phyloP scores from a whole-genome alignment of 371 early-diverging fungal genomes.

The Antonospora locustae region DNA sequence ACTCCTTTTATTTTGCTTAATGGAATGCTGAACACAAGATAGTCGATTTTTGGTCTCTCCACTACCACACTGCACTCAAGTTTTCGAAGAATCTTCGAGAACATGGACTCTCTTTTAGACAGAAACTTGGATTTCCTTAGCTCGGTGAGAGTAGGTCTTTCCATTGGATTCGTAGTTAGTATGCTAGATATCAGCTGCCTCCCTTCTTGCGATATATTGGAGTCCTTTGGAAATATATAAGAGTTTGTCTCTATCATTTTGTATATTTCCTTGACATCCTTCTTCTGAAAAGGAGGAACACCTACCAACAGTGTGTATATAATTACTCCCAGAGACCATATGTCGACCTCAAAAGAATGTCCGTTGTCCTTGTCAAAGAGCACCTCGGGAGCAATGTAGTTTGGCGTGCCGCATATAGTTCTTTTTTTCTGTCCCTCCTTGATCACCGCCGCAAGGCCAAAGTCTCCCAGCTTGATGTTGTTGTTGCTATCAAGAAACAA shows the following conservation, averaged over 20 bases:
- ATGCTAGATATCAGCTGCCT: constrained; percentile 63
- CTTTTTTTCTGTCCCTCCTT: constrained; percentile 54
- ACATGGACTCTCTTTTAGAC: constrained; percentile 28
- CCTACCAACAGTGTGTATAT: constrained; percentile 74
- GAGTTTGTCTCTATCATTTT: constrained; percentile 62
- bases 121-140: constrained; percentile 54
- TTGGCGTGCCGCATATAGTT: constrained; percentile 90
- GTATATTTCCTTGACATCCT: constrained; percentile 66
- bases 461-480: constrained; percentile 82
- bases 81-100: constrained; percentile 26
- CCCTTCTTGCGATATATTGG: constrained; percentile 60
- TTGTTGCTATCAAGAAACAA: constrained; percentile 67
- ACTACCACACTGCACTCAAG: constrained; percentile 18
- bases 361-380: constrained; percentile 65
- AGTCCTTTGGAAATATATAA: constrained; percentile 64
- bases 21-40: constrained; percentile 59
- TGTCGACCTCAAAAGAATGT: constrained; percentile 84
- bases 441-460: constrained; percentile 70
- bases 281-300: constrained; percentile 80
- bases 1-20: constrained; percentile 66
- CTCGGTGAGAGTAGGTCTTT: constrained; percentile 57
- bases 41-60: constrained; percentile 15
- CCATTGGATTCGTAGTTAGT: constrained; percentile 64
- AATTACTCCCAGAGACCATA: constrained; percentile 89
- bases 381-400: constrained; percentile 93